Evolutionary conservation across 768 basidiomycete genomes (phyloP), one percentile per base, ranked within the genome.

Genomic region (Pleurotus salmoneostramineus): DNA sequence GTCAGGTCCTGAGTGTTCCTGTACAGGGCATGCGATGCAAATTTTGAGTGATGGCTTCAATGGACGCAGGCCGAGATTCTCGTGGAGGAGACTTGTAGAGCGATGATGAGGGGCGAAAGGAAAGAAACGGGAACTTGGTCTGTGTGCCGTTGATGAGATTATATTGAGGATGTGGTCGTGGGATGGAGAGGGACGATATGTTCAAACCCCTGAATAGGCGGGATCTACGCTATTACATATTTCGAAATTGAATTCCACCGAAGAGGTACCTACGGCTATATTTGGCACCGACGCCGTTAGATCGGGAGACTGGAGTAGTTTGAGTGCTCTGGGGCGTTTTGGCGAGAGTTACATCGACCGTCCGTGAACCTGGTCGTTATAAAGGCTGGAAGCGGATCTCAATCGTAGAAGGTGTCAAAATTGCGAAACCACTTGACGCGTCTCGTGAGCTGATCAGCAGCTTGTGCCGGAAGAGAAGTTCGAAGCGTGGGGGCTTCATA

Each of bases 1-100:
- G 36, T 43, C 40, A 55, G 48, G 48, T 34, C 52, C 17, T 40
- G 52, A 42, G 40, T 32, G 52, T 55, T 40, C 52, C 52, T 43
- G 40, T 43, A 11, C 52, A 54, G 48, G 48, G 48, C 33, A 31
- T 34, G 5, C 7, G 48, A 11, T 47, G 45, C 6, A 49, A 49
- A 49, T 49, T 45, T 45, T 45, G 44, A 17, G 17, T 17, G n/a
- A 45, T 17, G 15, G 44, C 11, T 40, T 7, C 44, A 45, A 17
- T 15, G 17, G 6, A 17, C 6, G 12, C 15, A 45, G 44, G 44
- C 15, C 12, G 10, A 15, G 17, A 11, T 6, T 15, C 17, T 11
- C 44, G 36, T 32, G 33, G 50, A 37, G 33, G 35, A 7, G 36
- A 12, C 50, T 50, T 50, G n/a, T 27, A 27, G 27, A 33, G 17